Evolutionary conservation across 768 basidiomycete genomes (phyloP).

Genomic region (Tremella mesenterica): DNA sequence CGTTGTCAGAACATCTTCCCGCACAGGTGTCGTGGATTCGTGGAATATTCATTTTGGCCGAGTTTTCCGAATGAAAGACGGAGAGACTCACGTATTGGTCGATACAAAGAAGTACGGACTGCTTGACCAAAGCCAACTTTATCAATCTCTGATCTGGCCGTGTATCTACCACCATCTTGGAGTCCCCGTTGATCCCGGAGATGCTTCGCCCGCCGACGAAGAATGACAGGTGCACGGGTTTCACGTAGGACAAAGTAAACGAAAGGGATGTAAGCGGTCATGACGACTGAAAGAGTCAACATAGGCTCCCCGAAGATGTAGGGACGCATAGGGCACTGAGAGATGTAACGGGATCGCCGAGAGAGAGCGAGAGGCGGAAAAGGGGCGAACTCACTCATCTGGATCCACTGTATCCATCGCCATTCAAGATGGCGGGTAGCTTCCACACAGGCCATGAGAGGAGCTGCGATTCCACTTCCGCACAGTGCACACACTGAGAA

Average conservation of each 20-base stretch:
- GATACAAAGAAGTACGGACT: slow-evolving; percentile 61
- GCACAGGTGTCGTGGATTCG: too few relatives aligned
- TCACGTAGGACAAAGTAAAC: slow-evolving; percentile 59
- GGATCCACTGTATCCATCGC: slow-evolving; percentile 81
- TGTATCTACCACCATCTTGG: slow-evolving; percentile 34
- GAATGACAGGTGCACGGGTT: slow-evolving; percentile 61
- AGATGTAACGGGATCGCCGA: too few relatives aligned
- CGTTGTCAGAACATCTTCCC: not conserved
- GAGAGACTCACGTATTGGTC: slow-evolving; percentile 57
- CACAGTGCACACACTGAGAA: slow-evolving; percentile 59
- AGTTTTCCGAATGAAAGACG: not conserved
- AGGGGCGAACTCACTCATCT: slow-evolving; percentile 47
- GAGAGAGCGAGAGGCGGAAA: too few relatives aligned
- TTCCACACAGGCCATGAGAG: slow-evolving; percentile 56
- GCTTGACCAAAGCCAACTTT: slow-evolving; percentile 45
- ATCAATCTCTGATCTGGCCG: slow-evolving; percentile 33
- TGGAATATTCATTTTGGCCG: too few relatives aligned
- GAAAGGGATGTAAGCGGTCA: slow-evolving; percentile 50
- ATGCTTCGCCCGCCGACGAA: slow-evolving; percentile 57
- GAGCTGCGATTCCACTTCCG: slow-evolving; percentile 58
- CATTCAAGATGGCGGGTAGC: slow-evolving; percentile 55
- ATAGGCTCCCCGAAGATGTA: not conserved
- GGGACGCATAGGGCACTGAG: too few relatives aligned
- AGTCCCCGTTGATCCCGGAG: slow-evolving; percentile 61
- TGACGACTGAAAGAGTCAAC: slow-evolving; percentile 44